phyloP scores from a whole-genome alignment of 257 asterid species.

The Cordia subcordata region DNA sequence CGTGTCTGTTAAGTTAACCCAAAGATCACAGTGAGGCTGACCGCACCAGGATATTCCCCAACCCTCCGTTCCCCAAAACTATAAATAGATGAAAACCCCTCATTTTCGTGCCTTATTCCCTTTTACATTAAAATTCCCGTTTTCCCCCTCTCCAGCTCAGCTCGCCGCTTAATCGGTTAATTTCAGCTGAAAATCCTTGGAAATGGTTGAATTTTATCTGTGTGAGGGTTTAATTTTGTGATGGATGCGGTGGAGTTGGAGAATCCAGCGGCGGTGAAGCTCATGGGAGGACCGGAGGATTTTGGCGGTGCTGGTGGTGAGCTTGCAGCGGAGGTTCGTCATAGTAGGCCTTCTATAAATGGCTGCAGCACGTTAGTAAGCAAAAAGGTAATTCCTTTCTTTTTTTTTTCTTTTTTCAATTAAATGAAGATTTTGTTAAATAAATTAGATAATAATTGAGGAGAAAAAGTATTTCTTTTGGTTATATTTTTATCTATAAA shows the following conservation, averaged over 20 bases:
- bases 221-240: too few relatives aligned
- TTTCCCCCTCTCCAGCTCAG: neutral
- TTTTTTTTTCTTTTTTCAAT: too few relatives aligned
- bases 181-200: too few relatives aligned
- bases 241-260: too few relatives aligned
- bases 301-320: constrained; percentile 19
- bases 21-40: neutral
- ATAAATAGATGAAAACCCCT: constrained; percentile 33
- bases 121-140: constrained; percentile 28
- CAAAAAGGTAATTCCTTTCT: constrained; percentile 21
- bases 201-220: too few relatives aligned
- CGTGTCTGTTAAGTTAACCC: too few relatives aligned
- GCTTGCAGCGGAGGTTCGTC: constrained; percentile 28
- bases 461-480: too few relatives aligned
- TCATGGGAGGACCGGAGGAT: constrained; percentile 67
- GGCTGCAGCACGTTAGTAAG: constrained; percentile 18
- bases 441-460: too few relatives aligned
- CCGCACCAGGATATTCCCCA: constrained; percentile 30
- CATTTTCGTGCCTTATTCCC: constrained; percentile 5
- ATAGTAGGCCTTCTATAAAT: constrained; percentile 12
- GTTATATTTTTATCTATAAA: too few relatives aligned
- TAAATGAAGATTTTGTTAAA: too few relatives aligned
- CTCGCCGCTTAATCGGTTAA: too few relatives aligned
- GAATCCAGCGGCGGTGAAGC: constrained; percentile 10
- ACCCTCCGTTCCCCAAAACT: constrained; percentile 48